Percentiles rank a stretch among this genome's conserved stretches.
Conservation (phyloP, 140 eudicot species). For the Stevia rebaudiana region DNA sequence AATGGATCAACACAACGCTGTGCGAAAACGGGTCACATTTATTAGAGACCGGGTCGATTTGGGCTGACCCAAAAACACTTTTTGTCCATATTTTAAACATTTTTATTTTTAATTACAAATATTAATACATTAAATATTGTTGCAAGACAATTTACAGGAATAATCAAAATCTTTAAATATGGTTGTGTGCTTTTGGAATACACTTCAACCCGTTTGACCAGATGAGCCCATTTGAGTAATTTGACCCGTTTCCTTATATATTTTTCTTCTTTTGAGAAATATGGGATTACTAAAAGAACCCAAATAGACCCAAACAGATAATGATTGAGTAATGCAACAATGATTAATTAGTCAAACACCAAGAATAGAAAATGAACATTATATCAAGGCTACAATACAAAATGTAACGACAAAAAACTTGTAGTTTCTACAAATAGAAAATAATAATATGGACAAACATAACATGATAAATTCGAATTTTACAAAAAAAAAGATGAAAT, state of each 20-base stretch:
- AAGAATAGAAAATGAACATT: background rate
- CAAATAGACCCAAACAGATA: background rate
- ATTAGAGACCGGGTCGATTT: background rate
- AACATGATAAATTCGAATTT: background rate
- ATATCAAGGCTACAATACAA: background rate
- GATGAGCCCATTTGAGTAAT: background rate
- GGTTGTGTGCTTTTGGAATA: background rate
- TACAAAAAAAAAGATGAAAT: background rate
- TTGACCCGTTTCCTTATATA: background rate
- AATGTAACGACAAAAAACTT: background rate
- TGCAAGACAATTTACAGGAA: background rate
- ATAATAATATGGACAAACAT: background rate
- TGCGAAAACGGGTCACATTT: background rate
- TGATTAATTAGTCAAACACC: background rate
- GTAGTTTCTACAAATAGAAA: background rate
- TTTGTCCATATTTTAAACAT: background rate
- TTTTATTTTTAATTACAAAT: background rate
- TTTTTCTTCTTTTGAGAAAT: background rate
- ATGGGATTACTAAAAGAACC: background rate
- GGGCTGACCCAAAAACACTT: background rate
- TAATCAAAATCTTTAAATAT: background rate
- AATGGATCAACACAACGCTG: background rate
- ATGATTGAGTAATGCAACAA: background rate
- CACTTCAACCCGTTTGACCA: background rate
- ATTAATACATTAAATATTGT: background rate